Percentiles rank a stretch among this genome's conserved stretches.
These are phyloP conservation scores for Globisporangium parvum DNA, from an alignment of 352 stramenopile genomes.

Conservation along the genomic window DNA sequence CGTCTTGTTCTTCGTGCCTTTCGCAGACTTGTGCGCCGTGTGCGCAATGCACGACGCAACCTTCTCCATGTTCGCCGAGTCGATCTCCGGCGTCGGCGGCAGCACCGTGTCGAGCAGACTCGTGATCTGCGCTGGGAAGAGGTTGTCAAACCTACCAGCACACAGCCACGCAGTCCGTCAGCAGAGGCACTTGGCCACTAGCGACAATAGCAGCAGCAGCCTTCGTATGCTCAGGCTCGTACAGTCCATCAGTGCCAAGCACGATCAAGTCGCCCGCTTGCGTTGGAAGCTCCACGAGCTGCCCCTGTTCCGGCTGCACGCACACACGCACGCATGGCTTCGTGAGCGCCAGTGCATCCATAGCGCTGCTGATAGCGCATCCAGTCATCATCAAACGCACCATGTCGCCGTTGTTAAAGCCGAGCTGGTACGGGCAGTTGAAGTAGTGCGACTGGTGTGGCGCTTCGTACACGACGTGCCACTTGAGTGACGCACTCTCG, in stretches of 20 bases:
- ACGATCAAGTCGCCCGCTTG: conserved; percentile 90
- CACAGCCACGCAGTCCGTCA: background rate
- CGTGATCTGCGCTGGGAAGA: conserved; percentile 86
- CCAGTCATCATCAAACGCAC: conserved; percentile 21
- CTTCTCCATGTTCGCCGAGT: conserved; percentile 65
- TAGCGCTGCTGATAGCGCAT: too few species aligned
- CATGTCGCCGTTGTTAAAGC: conserved; percentile 85
- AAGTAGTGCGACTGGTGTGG: conserved; percentile 94
- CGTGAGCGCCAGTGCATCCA: conserved; percentile 7
- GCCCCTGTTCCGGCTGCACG: conserved; percentile 82
- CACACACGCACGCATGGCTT: background rate
- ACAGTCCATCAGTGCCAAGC: conserved; percentile 92
- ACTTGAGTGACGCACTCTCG: conserved; percentile 23
- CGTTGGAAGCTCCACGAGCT: conserved; percentile 80
- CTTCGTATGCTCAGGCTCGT: conserved; percentile 25
- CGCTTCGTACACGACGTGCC: conserved; percentile 84
- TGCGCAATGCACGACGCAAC: conserved; percentile 74
- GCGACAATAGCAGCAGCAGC: background rate
- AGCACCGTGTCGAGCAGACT: conserved; percentile 60
- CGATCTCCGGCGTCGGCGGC: conserved; percentile 38
- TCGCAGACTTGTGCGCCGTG: conserved; percentile 73
- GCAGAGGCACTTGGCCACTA: background rate
- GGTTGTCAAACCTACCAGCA: conserved; percentile 90
- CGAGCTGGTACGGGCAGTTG: conserved; percentile 95
- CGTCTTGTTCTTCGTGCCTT: conserved; percentile 61